These are phyloP conservation scores for Saccharomyces hybrid DNA, from an alignment of 1,139 yeast species.

Conservation along the genomic window DNA sequence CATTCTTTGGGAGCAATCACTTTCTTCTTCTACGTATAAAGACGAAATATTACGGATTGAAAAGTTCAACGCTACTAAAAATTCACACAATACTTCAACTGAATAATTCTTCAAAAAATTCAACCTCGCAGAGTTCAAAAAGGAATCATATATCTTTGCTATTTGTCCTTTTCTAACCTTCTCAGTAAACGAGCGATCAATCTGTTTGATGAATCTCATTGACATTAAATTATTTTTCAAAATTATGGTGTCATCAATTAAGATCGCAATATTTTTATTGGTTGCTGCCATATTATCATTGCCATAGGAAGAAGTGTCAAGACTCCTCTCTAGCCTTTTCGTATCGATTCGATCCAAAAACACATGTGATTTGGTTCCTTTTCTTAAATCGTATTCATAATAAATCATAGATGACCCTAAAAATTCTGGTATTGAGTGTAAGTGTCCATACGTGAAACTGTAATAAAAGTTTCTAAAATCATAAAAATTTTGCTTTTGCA, in stretches of 20 bases:
- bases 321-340: slow-evolving; percentile 24
- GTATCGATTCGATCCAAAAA: slow-evolving; percentile 29
- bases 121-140: slow-evolving; percentile 17
- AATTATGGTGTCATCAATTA: slow-evolving; percentile 21
- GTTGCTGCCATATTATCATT: slow-evolving; percentile 5
- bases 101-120: slow-evolving; percentile 26
- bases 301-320: slow-evolving; percentile 2
- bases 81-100: slow-evolving; percentile 25
- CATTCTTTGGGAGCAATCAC: not conserved
- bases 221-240: slow-evolving; percentile 27
- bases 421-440: slow-evolving; percentile 27
- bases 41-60: slow-evolving; percentile 28
- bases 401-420: slow-evolving; percentile 23
- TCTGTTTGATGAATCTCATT: slow-evolving; percentile 22
- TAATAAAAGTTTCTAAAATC: slow-evolving; percentile 25
- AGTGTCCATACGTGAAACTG: slow-evolving; percentile 26
- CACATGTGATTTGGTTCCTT: slow-evolving; percentile 20
- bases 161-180: slow-evolving; percentile 22
- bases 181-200: slow-evolving; percentile 20
- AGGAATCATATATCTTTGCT: slow-evolving; percentile 17
- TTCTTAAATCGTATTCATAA: slow-evolving; percentile 24
- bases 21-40: slow-evolving; percentile 3
- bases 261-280: slow-evolving; percentile 5
- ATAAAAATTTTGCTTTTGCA: slow-evolving; percentile 16
- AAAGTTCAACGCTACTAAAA: slow-evolving; percentile 27